Conservation (phyloP, 768 basidiomycete genomes). For the Pleurotus giganteus region DNA sequence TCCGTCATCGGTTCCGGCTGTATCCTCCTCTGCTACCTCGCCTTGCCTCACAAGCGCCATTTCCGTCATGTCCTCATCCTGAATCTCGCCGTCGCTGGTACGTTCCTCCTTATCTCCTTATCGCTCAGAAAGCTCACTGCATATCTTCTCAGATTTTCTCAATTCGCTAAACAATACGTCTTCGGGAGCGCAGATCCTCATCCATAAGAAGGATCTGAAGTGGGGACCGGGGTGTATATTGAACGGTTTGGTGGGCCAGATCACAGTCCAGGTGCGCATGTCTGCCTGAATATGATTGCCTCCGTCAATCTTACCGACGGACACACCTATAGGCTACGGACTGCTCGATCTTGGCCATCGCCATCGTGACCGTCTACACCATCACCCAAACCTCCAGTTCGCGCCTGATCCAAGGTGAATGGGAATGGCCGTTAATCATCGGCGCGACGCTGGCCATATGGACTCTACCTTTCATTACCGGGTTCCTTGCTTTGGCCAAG, state of each 20-base stretch:
- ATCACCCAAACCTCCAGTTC: not conserved
- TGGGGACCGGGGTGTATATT: constrained; percentile 8
- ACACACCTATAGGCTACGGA: constrained; percentile 9
- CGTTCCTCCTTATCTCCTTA: not conserved
- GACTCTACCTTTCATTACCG: not conserved
- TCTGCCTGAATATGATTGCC: not conserved
- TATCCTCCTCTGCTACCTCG: constrained; percentile 15
- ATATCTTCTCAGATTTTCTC: constrained; percentile 7
- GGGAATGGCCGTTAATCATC: constrained; percentile 9
- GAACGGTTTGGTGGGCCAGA: constrained; percentile 12
- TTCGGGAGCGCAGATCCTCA: constrained; percentile 10
- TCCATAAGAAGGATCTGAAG: not conserved
- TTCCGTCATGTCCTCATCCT: constrained; percentile 16
- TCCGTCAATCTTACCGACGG: not conserved
- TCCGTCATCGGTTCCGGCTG: constrained; percentile 13
- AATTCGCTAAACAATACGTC: constrained; percentile 8
- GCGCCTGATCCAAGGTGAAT: constrained; percentile 7
- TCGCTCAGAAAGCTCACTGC: not conserved
- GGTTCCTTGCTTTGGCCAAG: constrained; percentile 12
- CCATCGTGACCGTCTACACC: constrained; percentile 2
- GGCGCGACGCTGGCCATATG: not conserved
- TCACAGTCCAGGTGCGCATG: constrained; percentile 12
- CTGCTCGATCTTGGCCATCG: constrained; percentile 8
- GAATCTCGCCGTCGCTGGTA: constrained; percentile 15
- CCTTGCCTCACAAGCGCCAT: constrained; percentile 10